Evolutionary conservation across 192 early-diverging fungal species (phyloP).

Genomic region (Entomortierella parvispora): DNA sequence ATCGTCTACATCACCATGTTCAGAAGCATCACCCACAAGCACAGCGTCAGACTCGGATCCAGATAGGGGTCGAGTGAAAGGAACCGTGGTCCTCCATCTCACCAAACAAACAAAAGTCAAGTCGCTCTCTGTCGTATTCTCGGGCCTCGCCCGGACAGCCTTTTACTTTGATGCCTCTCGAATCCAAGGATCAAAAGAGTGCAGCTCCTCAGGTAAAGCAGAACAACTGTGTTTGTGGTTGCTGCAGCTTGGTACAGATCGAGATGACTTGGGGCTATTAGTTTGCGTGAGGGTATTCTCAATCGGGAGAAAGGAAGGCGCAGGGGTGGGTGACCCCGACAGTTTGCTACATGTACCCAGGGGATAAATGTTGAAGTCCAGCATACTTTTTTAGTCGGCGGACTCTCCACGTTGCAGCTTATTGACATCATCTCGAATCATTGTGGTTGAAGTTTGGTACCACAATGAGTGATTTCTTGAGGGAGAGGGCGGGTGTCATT

Average conservation of each 20-base stretch:
- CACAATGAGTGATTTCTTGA: too few species aligned
- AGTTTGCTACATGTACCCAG: too few species aligned
- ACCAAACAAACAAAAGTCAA: slow-evolving; percentile 38
- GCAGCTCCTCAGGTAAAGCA: slow-evolving; percentile 10
- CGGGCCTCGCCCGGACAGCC: slow-evolving; percentile 22
- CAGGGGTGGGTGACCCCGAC: too few species aligned
- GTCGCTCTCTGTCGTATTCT: slow-evolving; percentile 23
- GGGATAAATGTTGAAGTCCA: too few species aligned
- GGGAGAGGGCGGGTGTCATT: too few species aligned
- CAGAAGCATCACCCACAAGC: slow-evolving; percentile 2
- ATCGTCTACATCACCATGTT: slow-evolving; percentile 4
- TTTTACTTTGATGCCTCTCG: slow-evolving; percentile 27
- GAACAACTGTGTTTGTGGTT: neutral
- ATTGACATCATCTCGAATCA: too few species aligned
- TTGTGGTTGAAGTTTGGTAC: too few species aligned
- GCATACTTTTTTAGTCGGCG: too few species aligned
- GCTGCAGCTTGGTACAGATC: neutral
- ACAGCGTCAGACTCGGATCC: neutral
- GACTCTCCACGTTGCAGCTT: too few species aligned
- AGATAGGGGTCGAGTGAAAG: slow-evolving; percentile 10
- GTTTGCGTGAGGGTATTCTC: too few species aligned
- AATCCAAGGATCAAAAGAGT: slow-evolving; percentile 27
- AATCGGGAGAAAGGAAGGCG: too few species aligned
- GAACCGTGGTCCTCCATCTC: slow-evolving; percentile 26
- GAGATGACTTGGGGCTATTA: neutral